A percentile compares a stretch with the other conserved stretches of the same genome.
phyloP scores from a whole-genome alignment of 2,329 filamentous ascomycete species.

The Amauroascus verrucosus region DNA sequence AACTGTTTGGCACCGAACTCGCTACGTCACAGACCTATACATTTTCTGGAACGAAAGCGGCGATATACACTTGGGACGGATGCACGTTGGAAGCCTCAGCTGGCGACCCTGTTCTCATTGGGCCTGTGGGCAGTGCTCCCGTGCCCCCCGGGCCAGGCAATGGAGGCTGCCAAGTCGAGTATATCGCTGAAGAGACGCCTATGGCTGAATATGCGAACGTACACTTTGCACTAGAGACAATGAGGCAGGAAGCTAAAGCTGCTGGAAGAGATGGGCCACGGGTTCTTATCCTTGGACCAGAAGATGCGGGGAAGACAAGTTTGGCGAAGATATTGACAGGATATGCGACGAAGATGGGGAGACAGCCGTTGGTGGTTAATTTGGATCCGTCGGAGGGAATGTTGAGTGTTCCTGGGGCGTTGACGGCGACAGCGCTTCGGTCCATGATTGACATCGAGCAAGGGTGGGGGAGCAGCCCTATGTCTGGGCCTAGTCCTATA shows the following conservation, averaged over 20 bases:
- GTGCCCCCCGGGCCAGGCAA: slow-evolving; percentile 30
- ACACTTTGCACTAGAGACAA: slow-evolving; percentile 71
- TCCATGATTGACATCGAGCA: slow-evolving; percentile 80
- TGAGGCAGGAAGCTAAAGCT: slow-evolving; percentile 53
- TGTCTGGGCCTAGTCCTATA: slow-evolving; percentile 75
- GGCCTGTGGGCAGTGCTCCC: slow-evolving; percentile 13
- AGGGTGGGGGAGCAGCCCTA: slow-evolving; percentile 82
- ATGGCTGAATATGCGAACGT: slow-evolving; percentile 73
- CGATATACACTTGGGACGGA: slow-evolving; percentile 86
- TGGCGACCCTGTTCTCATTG: slow-evolving; percentile 37
- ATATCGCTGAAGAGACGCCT: slow-evolving; percentile 67
- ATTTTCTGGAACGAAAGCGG: slow-evolving; percentile 72
- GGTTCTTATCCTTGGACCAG: slow-evolving; percentile 72
- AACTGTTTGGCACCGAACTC: slow-evolving; percentile 91
- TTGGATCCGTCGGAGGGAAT: slow-evolving; percentile 72
- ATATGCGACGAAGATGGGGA: slow-evolving; percentile 64
- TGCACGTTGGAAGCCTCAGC: slow-evolving; percentile 72
- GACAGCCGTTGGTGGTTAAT: slow-evolving; percentile 74
- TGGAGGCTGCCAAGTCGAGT: slow-evolving; percentile 58
- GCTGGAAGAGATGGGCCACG: slow-evolving; percentile 55
- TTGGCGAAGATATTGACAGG: slow-evolving; percentile 65
- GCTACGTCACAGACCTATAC: slow-evolving; percentile 68
- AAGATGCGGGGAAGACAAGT: slow-evolving; percentile 72
- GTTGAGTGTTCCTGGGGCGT: slow-evolving; percentile 65
- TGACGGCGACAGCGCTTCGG: slow-evolving; percentile 78